A percentile compares a stretch with the other conserved stretches of the same genome.
phyloP scores from a whole-genome alignment of 1,139 yeast species.

The Suhomyces bribrorum region DNA sequence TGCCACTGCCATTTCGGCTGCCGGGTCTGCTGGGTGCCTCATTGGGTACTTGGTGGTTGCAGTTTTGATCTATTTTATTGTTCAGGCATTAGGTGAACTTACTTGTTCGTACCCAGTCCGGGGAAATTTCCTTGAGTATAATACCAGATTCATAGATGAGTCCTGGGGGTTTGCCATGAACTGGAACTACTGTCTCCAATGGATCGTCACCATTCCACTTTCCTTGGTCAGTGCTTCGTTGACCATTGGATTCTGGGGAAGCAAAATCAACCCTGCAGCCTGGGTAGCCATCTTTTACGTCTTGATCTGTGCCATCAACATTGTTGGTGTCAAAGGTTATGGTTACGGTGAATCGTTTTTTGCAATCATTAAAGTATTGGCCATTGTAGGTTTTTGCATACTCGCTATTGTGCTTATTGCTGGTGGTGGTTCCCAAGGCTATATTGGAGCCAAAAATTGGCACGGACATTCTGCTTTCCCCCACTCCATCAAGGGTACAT shows the following conservation, averaged over 20 bases:
- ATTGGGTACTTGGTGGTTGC: constrained; percentile 25
- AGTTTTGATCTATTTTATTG: constrained; percentile 22
- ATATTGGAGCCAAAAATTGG: constrained; percentile 24
- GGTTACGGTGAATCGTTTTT: constrained; percentile 22
- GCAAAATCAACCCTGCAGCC: constrained; percentile 20
- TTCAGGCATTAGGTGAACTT: constrained; percentile 26
- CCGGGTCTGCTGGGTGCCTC: constrained; percentile 26
- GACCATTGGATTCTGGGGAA: constrained; percentile 24
- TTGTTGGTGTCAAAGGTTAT: constrained; percentile 23
- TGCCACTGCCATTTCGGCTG: constrained; percentile 20
- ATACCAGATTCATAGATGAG: constrained; percentile 25
- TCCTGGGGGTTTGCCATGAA: constrained; percentile 28
- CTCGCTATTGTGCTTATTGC: constrained; percentile 22
- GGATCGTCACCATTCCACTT: constrained; percentile 26
- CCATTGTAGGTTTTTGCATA: constrained; percentile 24
- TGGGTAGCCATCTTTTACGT: constrained; percentile 27
- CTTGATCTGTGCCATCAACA: constrained; percentile 21
- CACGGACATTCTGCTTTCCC: constrained; percentile 24
- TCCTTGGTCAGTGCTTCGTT: constrained; percentile 26
- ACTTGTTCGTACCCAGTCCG: constrained; percentile 23
- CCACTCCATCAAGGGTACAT: constrained; percentile 24
- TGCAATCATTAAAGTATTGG: constrained; percentile 24
- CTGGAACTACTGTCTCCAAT: constrained; percentile 27
- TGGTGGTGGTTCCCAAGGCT: constrained; percentile 23
- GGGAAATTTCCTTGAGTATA: constrained; percentile 25